These are phyloP conservation scores for Lachancea kluyveri DNA, from an alignment of 805 yeast species.

Conservation along the genomic window DNA sequence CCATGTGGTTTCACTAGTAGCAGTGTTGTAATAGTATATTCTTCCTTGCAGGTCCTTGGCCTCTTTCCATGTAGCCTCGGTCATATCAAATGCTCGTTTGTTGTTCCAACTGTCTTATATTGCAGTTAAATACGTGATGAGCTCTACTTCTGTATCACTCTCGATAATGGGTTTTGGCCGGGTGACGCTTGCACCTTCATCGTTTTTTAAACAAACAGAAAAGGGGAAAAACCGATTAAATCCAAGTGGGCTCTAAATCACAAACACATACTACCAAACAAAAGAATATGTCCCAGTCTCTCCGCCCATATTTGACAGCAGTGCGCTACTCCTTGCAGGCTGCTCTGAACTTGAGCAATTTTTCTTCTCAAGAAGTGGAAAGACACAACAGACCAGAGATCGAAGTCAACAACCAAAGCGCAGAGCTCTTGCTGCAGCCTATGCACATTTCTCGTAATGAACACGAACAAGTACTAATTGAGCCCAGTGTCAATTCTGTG, in stretches of 20 bases:
- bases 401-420: conserved; percentile 71
- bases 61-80: conserved; percentile 71
- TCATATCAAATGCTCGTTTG: too few species aligned
- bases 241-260: too few species aligned
- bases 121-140: too few species aligned
- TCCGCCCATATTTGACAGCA: conserved; percentile 89
- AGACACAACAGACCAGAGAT: conserved; percentile 97
- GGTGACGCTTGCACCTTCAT: too few species aligned
- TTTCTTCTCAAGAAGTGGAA: conserved; percentile 91
- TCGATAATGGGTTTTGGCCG: too few species aligned
- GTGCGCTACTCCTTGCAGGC: conserved; percentile 92
- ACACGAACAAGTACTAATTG: conserved; percentile 86
- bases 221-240: too few species aligned
- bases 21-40: conserved; percentile 61
- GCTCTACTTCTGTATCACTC: too few species aligned
- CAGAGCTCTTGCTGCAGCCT: conserved; percentile 81
- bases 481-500: conserved; percentile 88
- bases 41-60: conserved; percentile 60
- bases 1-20: conserved; percentile 72
- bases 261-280: too few species aligned
- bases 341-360: conserved; percentile 86
- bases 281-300: conserved; percentile 78
- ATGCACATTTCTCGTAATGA: conserved; percentile 90
- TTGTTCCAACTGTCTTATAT: too few species aligned
- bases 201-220: too few species aligned